Evolutionary conservation across 2,329 filamentous ascomycete genomes (phyloP).

Genomic region (Magnaporthiopsis rhizophila): DNA sequence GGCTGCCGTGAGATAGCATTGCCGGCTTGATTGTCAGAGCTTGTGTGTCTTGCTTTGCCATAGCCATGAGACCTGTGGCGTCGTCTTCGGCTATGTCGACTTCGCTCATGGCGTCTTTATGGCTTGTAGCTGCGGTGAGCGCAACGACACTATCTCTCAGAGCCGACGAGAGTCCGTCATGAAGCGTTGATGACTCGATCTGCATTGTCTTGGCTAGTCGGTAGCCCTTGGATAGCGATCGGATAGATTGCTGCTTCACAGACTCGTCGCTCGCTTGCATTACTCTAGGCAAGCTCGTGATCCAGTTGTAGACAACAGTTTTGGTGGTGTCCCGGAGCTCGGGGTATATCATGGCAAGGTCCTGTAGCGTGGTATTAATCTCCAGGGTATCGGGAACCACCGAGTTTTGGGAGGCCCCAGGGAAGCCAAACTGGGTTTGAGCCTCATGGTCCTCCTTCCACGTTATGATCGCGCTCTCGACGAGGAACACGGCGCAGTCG

Average conservation of each 20-base stretch:
- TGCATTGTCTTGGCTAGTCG: slow-evolving; percentile 55
- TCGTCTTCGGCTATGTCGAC: slow-evolving; percentile 25
- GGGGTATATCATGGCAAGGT: slow-evolving; percentile 45
- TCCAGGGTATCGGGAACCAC: slow-evolving; percentile 19
- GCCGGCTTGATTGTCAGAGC: slow-evolving; percentile 46
- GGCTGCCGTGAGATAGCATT: slow-evolving; percentile 56
- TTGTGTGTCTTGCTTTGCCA: slow-evolving; percentile 16
- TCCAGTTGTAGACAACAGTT: slow-evolving; percentile 70
- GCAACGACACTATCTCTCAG: slow-evolving; percentile 65
- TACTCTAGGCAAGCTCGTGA: slow-evolving; percentile 67
- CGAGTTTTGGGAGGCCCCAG: slow-evolving; percentile 44
- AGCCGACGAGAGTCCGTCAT: slow-evolving; percentile 57
- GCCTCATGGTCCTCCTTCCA: slow-evolving; percentile 34
- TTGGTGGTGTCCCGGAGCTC: slow-evolving; percentile 50
- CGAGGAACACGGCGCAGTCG: slow-evolving; percentile 61
- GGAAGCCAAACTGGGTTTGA: background rate
- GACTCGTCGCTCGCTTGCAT: slow-evolving; percentile 80
- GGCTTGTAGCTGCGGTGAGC: slow-evolving; percentile 15
- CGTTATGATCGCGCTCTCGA: slow-evolving; percentile 74
- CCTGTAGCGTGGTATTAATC: slow-evolving; percentile 30
- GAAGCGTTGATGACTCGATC: slow-evolving; percentile 57
- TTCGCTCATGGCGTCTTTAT: background rate
- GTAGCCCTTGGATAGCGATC: slow-evolving; percentile 68
- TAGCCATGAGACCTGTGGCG: slow-evolving; percentile 21
- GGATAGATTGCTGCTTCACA: slow-evolving; percentile 63